Percentiles rank a stretch among this genome's conserved stretches.
These are phyloP conservation scores for Colletotrichum scovillei DNA, from an alignment of 2,329 filamentous ascomycete genomes.

Conservation along the genomic window DNA sequence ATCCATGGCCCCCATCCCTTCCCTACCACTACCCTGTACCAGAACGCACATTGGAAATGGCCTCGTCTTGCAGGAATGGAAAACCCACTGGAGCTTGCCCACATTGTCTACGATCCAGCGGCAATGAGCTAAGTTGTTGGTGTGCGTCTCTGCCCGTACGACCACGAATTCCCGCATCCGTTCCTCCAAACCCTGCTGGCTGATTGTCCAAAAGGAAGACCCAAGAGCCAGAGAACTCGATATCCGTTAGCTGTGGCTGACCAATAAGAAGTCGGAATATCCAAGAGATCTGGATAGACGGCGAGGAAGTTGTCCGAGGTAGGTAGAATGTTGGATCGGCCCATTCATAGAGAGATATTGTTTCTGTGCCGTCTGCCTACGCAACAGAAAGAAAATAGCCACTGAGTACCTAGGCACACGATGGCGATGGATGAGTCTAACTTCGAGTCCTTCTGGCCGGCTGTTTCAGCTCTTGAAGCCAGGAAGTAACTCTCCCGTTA, in stretches of 20 bases:
- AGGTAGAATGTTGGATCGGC: not conserved
- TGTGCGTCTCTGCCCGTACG: not conserved
- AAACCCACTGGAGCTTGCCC: not conserved
- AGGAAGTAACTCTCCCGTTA: not conserved
- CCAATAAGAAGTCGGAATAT: constrained; percentile 2
- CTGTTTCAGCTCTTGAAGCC: constrained; percentile 17
- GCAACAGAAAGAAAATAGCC: not conserved
- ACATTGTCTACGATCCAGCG: not conserved
- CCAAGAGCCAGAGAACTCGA: not conserved
- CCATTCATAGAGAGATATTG: not conserved
- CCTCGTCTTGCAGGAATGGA: not conserved
- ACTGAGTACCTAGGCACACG: not conserved
- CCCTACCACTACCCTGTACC: not conserved
- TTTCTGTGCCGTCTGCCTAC: constrained; percentile 12
- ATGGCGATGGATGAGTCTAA: not conserved
- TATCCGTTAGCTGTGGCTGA: constrained; percentile 1
- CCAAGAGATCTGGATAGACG: constrained; percentile 1
- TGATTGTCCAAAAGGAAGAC: not conserved
- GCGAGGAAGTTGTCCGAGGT: not conserved
- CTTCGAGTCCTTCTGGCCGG: constrained; percentile 3
- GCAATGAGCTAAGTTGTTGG: not conserved
- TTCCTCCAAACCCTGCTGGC: not conserved
- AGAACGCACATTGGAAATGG: not conserved
- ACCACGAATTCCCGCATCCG: not conserved
- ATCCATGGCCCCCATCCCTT: not conserved